Conservation (phyloP, 108 stramenopile genomes). For the Pinguiococcus pyrenoidosus region DNA sequence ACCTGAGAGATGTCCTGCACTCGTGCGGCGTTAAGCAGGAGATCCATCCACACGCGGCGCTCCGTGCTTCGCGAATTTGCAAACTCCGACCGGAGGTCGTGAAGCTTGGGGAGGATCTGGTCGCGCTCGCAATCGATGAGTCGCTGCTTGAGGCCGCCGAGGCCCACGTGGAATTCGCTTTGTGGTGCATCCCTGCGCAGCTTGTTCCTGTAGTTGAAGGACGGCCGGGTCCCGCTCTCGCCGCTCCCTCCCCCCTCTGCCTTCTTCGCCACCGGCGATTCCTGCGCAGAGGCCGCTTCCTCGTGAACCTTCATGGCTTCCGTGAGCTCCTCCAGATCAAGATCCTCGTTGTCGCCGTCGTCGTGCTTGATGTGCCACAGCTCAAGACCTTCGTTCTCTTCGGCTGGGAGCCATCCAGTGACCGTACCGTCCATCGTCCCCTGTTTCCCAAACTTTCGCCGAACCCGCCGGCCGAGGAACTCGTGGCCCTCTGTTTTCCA, state of each 20-base stretch:
- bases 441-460: conserved; percentile 10
- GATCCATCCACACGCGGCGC: conserved; percentile 10
- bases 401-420: conserved; percentile 8
- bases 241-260: neutral
- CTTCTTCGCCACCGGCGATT: neutral
- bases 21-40: conserved; percentile 4
- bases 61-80: too few relatives aligned
- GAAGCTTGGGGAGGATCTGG: neutral
- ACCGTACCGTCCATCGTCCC: conserved; percentile 8
- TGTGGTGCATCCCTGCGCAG: conserved; percentile 8
- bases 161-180: conserved; percentile 6
- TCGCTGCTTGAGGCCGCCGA: neutral
- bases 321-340: conserved; percentile 15
- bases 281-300: neutral
- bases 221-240: neutral
- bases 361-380: conserved; percentile 25
- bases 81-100: too few relatives aligned
- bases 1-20: conserved; percentile 5
- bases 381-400: conserved; percentile 16
- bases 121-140: conserved; percentile 5
- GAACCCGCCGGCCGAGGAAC: conserved; percentile 10
- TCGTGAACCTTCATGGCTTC: conserved; percentile 12
- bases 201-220: conserved; percentile 1
- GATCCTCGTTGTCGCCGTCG: conserved; percentile 25
- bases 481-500: conserved; percentile 7